A percentile compares a stretch with the other conserved stretches of the same genome.
Conservation (phyloP, 2,329 filamentous ascomycete genomes). For the Trichoderma brevicompactum region DNA sequence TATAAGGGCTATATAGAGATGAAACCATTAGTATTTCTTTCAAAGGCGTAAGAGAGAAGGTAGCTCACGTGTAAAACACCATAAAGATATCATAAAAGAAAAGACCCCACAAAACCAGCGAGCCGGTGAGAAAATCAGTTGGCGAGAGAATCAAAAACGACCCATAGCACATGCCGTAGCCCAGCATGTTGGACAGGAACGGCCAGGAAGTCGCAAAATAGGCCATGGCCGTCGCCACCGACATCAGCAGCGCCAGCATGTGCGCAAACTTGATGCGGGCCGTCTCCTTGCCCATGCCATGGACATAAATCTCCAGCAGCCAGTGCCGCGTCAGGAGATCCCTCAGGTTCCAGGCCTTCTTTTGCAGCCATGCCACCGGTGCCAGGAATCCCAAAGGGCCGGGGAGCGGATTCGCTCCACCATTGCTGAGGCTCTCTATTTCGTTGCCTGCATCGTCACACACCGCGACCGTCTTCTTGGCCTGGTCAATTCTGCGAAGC, state of each 20-base stretch:
- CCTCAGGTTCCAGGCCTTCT: constrained; percentile 54
- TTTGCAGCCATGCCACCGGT: constrained; percentile 32
- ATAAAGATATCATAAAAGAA: constrained; percentile 97
- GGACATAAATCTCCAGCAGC: constrained; percentile 55
- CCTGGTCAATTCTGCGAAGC: constrained; percentile 53
- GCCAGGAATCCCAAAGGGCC: constrained; percentile 43
- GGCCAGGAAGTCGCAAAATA: constrained; percentile 68
- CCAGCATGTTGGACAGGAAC: constrained; percentile 80
- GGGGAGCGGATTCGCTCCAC: constrained; percentile 39
- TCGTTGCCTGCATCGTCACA: constrained; percentile 44
- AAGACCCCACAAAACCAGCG: constrained; percentile 74
- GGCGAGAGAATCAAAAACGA: constrained; percentile 84
- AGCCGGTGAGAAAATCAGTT: constrained; percentile 82
- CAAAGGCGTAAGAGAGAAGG: not conserved
- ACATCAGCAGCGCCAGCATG: constrained; percentile 59
- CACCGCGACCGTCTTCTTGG: constrained; percentile 44
- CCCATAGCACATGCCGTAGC: constrained; percentile 83
- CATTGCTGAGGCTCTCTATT: constrained; percentile 30
- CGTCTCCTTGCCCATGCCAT: constrained; percentile 54
- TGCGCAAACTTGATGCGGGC: constrained; percentile 60
- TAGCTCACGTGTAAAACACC: constrained; percentile 77
- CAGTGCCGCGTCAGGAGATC: constrained; percentile 56
- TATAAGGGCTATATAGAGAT: constrained; percentile 63
- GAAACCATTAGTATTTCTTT: constrained; percentile 32
- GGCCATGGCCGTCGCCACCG: constrained; percentile 57